Base-by-base conservation (phyloP, 805 yeast genomes). In the Zygosaccharomyces kombuchaensis region DNA sequence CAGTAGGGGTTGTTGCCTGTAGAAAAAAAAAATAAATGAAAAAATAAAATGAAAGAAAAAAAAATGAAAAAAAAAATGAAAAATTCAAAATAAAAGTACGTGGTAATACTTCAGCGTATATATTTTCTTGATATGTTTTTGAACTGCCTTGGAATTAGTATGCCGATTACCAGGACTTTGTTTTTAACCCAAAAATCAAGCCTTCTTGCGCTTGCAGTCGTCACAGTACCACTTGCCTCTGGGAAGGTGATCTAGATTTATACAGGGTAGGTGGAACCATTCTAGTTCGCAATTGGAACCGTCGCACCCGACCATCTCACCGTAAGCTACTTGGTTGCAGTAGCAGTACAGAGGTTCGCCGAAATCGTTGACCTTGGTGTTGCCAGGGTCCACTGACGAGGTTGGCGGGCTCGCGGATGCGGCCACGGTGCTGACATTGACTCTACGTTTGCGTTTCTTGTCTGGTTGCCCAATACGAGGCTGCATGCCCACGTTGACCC, bases 281-380 rank as follows among this genome's bases (percentile, higher is more conserved):
- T 90, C 98, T 44, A 88, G 74, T 62, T 82, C 82, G 70, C 98
- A 91, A 47, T 82, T 80, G 29, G 87, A 90, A 9, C 96, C 97
- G 60, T 93, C 99, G 69, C 99, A 93, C 2, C 96, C 99, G 49
- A 93, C 97, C 99, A 93, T 93, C 60, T 93, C 98, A 14, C 99
- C 99, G 62, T 86, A 93, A 4, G 97, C 91, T 0, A 90, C 96
- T 63, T 90, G 96, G 63, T 89, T 87, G 69, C 99, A 93, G 69
- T 91, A 90, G 66, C 99, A 93, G 64, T 91, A 91, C 2, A 89
- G 78, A 0, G 95, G 96, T 59, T 90, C 97, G 17, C 72, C 74
- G 39, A 62, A 66, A 22, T 64, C 69, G 46, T 66, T 59, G 47
- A 60, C 48, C 56, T 58, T 49, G 32, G 45, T 37, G 31, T 52